phyloP scores from a whole-genome alignment of 805 yeast genomes.

The Ogataea paraovalis region DNA sequence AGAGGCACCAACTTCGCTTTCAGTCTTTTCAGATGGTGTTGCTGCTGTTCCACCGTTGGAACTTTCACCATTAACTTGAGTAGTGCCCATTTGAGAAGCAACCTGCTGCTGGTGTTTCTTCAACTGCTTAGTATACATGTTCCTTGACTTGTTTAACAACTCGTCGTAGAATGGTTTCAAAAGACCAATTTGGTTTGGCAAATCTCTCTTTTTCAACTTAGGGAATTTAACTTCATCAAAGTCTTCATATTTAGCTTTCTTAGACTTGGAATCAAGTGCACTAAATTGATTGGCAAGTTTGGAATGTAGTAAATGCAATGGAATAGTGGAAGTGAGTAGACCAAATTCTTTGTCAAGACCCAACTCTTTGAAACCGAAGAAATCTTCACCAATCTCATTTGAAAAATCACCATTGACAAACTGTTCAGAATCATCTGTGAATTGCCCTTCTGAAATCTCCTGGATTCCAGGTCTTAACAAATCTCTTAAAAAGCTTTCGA shows the following conservation, averaged over 20 bases:
- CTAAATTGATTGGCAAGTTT: constrained; percentile 57
- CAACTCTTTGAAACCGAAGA: constrained; percentile 92
- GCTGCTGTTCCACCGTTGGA: not conserved
- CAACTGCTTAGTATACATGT: constrained; percentile 39
- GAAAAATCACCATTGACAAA: constrained; percentile 94
- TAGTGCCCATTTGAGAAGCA: constrained; percentile 1
- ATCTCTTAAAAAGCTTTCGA: constrained; percentile 71
- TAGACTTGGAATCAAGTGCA: constrained; percentile 40
- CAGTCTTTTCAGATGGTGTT: not conserved
- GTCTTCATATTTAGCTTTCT: constrained; percentile 59
- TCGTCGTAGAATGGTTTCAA: constrained; percentile 51
- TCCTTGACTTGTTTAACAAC: constrained; percentile 39
- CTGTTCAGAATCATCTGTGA: constrained; percentile 89
- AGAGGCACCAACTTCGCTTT: not conserved
- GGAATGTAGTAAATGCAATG: constrained; percentile 82
- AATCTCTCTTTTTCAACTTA: constrained; percentile 47
- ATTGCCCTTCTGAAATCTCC: constrained; percentile 67
- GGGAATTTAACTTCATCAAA: constrained; percentile 53
- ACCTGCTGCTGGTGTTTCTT: constrained; percentile 33
- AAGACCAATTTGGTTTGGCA: constrained; percentile 52
- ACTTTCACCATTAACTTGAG: not conserved
- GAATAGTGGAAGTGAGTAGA: constrained; percentile 77
- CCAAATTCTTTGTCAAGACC: constrained; percentile 93
- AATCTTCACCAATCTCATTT: constrained; percentile 91
- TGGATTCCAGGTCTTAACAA: constrained; percentile 76